phyloP scores from a whole-genome alignment of 2,329 filamentous ascomycete genomes.

The Sphaerulina populicola region DNA sequence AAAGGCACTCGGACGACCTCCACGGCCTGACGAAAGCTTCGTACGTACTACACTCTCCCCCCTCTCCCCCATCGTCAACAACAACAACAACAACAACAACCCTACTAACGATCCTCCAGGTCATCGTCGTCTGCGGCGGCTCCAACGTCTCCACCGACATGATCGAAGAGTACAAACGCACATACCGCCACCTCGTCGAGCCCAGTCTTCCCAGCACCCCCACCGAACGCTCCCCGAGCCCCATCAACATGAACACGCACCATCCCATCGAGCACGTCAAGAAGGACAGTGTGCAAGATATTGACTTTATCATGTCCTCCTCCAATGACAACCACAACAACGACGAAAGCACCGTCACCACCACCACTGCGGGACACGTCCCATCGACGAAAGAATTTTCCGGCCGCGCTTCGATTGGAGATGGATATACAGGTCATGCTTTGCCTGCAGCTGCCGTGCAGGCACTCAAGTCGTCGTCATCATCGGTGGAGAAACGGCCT shows the following conservation, averaged over 20 bases:
- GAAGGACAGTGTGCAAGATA: slow-evolving; percentile 3
- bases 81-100: background rate
- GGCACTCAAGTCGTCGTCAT: background rate
- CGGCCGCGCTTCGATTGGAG: slow-evolving; percentile 6
- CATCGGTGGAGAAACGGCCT: slow-evolving; percentile 4
- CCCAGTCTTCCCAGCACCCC: slow-evolving; percentile 3
- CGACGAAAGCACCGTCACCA: background rate
- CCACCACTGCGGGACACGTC: background rate
- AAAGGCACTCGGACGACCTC: slow-evolving; percentile 47
- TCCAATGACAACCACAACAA: too few relatives aligned
- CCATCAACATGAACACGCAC: slow-evolving; percentile 1
- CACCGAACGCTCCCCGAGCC: slow-evolving; percentile 1
- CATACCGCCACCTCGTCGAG: slow-evolving; percentile 27
- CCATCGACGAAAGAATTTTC: slow-evolving; percentile 3
- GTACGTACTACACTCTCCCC: slow-evolving; percentile 33
- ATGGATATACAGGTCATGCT: slow-evolving; percentile 2
- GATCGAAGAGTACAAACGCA: slow-evolving; percentile 42
- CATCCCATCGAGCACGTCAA: background rate
- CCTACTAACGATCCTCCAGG: background rate
- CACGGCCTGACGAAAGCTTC: slow-evolving; percentile 60
- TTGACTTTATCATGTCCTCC: background rate
- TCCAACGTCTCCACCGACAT: slow-evolving; percentile 46
- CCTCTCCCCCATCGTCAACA: too few relatives aligned
- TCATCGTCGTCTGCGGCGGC: slow-evolving; percentile 75
- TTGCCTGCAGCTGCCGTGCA: background rate